phyloP scores from a whole-genome alignment of 1,139 yeast species.

The Diutina scorzettiae region DNA sequence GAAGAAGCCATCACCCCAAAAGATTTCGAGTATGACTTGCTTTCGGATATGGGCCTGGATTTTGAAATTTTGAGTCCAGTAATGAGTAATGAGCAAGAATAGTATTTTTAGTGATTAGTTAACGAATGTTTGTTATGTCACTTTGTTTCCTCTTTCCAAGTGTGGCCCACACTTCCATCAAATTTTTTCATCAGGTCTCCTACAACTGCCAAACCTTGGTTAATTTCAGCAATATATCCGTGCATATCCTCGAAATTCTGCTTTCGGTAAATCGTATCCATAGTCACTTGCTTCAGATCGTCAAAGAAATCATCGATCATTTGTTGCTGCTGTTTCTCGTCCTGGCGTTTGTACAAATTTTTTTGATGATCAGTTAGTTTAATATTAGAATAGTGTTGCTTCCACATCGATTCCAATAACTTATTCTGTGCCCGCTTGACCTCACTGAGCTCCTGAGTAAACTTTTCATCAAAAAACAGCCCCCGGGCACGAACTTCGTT shows the following conservation, averaged over 20 bases:
- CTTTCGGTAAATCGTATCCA: conserved; percentile 13
- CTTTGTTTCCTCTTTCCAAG: neutral
- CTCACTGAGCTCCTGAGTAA: conserved; percentile 41
- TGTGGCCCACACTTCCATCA: conserved; percentile 13
- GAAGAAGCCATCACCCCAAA: neutral
- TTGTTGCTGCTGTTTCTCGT: conserved; percentile 8
- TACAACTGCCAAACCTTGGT: conserved; percentile 20
- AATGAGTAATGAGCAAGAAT: conserved; percentile 3
- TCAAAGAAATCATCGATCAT: conserved; percentile 14
- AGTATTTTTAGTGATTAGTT: neutral
- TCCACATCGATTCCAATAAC: conserved; percentile 44
- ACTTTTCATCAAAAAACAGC: conserved; percentile 52
- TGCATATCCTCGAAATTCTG: conserved; percentile 30
- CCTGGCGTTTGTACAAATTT: conserved; percentile 7
- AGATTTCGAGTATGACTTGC: conserved; percentile 1
- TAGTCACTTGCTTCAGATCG: conserved; percentile 9
- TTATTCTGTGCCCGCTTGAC: conserved; percentile 51
- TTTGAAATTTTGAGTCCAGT: conserved; percentile 5
- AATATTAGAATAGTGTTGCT: conserved; percentile 17
- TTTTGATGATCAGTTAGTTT: conserved; percentile 6
- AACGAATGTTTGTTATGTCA: too few relatives aligned
- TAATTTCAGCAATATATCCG: conserved; percentile 25
- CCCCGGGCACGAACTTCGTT: conserved; percentile 38
- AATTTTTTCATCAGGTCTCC: conserved; percentile 31
- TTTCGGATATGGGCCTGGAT: conserved; percentile 4